phyloP scores from a whole-genome alignment of 1,139 yeast species.

The Blastobotrys capitulatus region DNA sequence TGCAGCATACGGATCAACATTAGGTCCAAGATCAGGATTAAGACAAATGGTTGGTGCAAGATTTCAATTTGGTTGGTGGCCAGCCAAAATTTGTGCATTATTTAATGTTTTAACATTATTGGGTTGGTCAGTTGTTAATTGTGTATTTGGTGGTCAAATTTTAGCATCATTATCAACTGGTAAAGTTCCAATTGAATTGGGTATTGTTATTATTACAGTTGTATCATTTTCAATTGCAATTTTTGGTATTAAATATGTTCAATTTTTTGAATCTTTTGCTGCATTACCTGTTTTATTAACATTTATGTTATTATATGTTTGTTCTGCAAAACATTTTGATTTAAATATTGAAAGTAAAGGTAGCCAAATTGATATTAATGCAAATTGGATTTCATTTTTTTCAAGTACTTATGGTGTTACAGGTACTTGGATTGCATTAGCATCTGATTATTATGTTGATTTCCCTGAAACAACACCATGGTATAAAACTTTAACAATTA shows the following conservation, averaged over 20 bases:
- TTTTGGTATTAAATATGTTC: slow-evolving; percentile 68
- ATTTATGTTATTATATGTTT: slow-evolving; percentile 63
- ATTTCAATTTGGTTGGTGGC: slow-evolving; percentile 77
- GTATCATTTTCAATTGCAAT: slow-evolving; percentile 62
- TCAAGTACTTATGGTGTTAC: slow-evolving; percentile 74
- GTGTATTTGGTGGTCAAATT: slow-evolving; percentile 83
- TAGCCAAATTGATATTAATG: slow-evolving; percentile 43
- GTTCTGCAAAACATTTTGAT: slow-evolving; percentile 50
- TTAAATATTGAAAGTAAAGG: slow-evolving; percentile 40
- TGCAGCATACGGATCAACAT: slow-evolving; percentile 74
- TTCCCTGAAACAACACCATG: slow-evolving; percentile 72
- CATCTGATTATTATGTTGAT: slow-evolving; percentile 78
- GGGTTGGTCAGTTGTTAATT: slow-evolving; percentile 83
- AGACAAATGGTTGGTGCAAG: slow-evolving; percentile 83
- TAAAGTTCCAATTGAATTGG: slow-evolving; percentile 62
- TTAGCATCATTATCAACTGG: slow-evolving; percentile 58
- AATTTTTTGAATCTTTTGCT: slow-evolving; percentile 61
- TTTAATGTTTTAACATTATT: slow-evolving; percentile 68
- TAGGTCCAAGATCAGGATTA: slow-evolving; percentile 87
- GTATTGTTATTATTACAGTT: slow-evolving; percentile 63
- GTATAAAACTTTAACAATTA: slow-evolving; percentile 49
- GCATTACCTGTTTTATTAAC: slow-evolving; percentile 67
- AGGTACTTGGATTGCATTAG: slow-evolving; percentile 85
- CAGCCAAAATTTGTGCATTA: slow-evolving; percentile 65
- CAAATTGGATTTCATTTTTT: slow-evolving; percentile 70